Evolutionary conservation across 116 monocot genomes (phyloP).

Genomic region (Papilionanthe hybrid): DNA sequence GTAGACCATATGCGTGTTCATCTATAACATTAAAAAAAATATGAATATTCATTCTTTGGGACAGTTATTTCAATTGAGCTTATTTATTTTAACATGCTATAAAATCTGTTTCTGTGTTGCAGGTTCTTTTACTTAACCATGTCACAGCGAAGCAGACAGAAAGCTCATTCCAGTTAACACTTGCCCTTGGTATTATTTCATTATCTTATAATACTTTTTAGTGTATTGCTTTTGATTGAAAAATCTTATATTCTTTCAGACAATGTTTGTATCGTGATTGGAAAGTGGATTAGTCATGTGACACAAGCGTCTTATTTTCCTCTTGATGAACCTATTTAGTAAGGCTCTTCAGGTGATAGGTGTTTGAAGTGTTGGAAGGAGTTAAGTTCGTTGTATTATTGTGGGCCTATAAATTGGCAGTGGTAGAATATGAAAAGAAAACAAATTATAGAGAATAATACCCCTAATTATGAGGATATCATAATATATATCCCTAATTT

Average conservation of each 20-base stretch:
- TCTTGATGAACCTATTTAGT: too few species aligned
- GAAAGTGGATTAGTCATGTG: neutral
- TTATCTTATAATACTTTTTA: neutral
- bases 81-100: neutral
- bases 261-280: neutral
- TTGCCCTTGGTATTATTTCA: conserved; percentile 64
- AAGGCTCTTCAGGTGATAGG: neutral
- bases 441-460: neutral
- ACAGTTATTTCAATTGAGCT: neutral
- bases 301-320: neutral
- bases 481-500: neutral
- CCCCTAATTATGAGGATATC: neutral
- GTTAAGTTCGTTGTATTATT: neutral
- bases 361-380: neutral
- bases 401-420: neutral
- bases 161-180: conserved; percentile 76
- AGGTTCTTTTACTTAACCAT: conserved; percentile 90
- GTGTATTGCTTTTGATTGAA: neutral
- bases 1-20: neutral
- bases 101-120: conserved; percentile 8
- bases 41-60: neutral
- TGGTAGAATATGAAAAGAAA: neutral
- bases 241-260: neutral
- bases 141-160: conserved; percentile 77
- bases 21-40: neutral